A percentile compares a stretch with the other conserved stretches of the same genome.
Conservation (phyloP, 345 rosid species). For the Trapa bicornis region DNA sequence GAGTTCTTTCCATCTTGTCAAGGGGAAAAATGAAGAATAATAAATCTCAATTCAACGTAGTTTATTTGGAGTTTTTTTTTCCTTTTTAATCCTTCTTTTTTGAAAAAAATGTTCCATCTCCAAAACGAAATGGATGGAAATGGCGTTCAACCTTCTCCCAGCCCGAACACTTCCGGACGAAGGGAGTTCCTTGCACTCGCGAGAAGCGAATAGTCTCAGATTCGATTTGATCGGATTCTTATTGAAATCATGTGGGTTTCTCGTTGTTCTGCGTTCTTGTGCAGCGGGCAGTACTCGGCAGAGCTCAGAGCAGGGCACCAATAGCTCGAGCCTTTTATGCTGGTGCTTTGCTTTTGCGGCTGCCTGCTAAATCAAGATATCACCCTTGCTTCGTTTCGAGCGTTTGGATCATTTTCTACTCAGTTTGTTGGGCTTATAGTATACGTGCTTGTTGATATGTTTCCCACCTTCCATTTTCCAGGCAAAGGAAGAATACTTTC, state of each 20-base stretch:
- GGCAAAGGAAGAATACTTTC: too few species aligned
- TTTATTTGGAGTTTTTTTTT: too few species aligned
- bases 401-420: constrained; percentile 44
- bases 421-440: constrained; percentile 1
- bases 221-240: constrained; percentile 1
- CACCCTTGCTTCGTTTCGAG: constrained; percentile 2
- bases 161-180: too few species aligned
- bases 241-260: constrained; percentile 6
- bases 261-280: constrained; percentile 21
- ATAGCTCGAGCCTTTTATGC: constrained; percentile 94
- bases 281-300: constrained; percentile 65
- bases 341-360: constrained; percentile 83
- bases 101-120: too few species aligned
- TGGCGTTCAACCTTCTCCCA: too few species aligned
- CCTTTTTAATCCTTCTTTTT: too few species aligned
- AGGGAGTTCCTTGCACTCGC: too few species aligned
- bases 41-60: too few species aligned
- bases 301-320: constrained; percentile 89
- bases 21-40: too few species aligned
- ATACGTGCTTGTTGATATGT: neutral
- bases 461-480: too few species aligned
- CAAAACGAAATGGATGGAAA: too few species aligned
- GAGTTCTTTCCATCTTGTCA: too few species aligned
- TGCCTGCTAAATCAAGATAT: constrained; percentile 89
- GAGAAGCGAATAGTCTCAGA: neutral